Conservation (phyloP, 2,329 filamentous ascomycete species). For the Colletotrichum graminicola region DNA sequence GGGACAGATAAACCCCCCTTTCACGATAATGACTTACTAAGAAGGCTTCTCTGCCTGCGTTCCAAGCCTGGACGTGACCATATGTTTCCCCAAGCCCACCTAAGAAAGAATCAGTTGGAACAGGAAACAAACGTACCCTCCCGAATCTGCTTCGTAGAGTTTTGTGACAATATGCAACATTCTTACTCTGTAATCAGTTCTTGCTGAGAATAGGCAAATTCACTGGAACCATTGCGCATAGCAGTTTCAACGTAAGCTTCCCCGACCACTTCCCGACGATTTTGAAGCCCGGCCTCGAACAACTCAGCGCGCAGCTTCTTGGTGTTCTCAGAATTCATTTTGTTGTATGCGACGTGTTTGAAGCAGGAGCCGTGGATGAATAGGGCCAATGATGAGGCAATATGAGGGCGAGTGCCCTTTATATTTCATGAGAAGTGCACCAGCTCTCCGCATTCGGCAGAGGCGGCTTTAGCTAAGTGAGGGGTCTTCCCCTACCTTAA, state of each 20-base stretch:
- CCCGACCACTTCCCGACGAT: slow-evolving; percentile 70
- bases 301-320: slow-evolving; percentile 51
- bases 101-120: neutral
- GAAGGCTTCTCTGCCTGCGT: slow-evolving; percentile 68
- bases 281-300: slow-evolving; percentile 70
- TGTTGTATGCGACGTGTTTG: neutral
- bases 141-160: neutral
- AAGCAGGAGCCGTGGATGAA: neutral
- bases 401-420: neutral
- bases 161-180: neutral
- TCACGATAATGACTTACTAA: slow-evolving; percentile 52
- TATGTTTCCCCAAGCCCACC: slow-evolving; percentile 68
- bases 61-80: slow-evolving; percentile 73
- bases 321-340: slow-evolving; percentile 29
- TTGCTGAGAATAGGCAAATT: slow-evolving; percentile 70
- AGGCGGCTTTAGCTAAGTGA: neutral
- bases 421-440: neutral
- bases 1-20: rapidly evolving
- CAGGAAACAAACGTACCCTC: neutral
- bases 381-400: no score
- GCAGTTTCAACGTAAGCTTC: slow-evolving; percentile 69
- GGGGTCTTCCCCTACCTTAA: neutral
- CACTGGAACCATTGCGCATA: slow-evolving; percentile 64
- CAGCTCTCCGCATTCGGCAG: neutral
- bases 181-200: slow-evolving; percentile 70